Conservation (phyloP, 345 rosid species). For the Euclidium syriacum region DNA sequence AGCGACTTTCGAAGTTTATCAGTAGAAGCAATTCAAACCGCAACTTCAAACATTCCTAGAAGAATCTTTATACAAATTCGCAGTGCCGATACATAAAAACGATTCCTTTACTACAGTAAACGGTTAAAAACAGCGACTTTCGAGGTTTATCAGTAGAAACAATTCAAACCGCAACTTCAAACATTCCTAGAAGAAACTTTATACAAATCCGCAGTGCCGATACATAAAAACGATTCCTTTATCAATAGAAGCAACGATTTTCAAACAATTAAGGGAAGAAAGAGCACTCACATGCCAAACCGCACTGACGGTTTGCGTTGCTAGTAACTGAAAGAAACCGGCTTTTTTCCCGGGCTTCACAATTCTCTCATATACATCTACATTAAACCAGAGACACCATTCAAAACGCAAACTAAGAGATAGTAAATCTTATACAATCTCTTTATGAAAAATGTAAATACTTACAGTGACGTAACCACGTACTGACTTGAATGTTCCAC, state of each 20-base stretch:
- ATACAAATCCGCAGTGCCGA: background rate
- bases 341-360: conserved; percentile 70
- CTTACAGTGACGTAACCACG: conserved; percentile 99
- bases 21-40: no score
- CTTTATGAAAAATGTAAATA: background rate
- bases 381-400: background rate
- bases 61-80: background rate
- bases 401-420: background rate
- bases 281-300: conserved; percentile 87
- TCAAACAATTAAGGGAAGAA: background rate
- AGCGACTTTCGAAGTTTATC: no score
- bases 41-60: no score
- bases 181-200: no score
- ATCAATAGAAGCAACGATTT: background rate
- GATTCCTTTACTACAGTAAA: no score
- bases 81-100: background rate
- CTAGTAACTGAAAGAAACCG: conserved; percentile 81
- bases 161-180: no score
- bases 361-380: conserved; percentile 77
- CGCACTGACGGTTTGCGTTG: conserved; percentile 92
- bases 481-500: conserved; percentile 99
- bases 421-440: background rate
- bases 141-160: no score
- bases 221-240: background rate
- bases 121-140: no score